phyloP scores from a whole-genome alignment of 345 rosid species.

The Capsella bursapastoris region DNA sequence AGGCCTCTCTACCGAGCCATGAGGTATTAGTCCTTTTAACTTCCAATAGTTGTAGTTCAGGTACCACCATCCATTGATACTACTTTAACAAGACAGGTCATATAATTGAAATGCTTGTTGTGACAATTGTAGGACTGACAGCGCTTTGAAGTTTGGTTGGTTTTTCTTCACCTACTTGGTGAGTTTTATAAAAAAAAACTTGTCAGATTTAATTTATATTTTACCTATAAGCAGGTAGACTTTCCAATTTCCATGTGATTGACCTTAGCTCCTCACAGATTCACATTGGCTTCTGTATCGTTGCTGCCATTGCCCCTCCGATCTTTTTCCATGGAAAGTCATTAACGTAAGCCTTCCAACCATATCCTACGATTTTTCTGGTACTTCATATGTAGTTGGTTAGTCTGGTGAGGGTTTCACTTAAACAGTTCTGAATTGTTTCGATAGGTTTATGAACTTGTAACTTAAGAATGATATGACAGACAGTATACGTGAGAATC shows the following conservation, averaged over 20 bases:
- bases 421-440: constrained; percentile 9
- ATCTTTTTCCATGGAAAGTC: constrained; percentile 94
- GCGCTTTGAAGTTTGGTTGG: constrained; percentile 94
- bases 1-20: constrained; percentile 97
- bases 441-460: no score
- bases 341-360: constrained; percentile 74
- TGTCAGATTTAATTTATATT: neutral
- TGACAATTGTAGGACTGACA: constrained; percentile 82
- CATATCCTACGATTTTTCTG: neutral
- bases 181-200: constrained; percentile 40
- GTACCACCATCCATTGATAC: neutral
- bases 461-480: neutral
- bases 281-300: constrained; percentile 88
- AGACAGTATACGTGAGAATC: neutral
- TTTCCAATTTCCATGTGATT: constrained; percentile 15
- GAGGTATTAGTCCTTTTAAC: constrained; percentile 53
- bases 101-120: constrained; percentile 24
- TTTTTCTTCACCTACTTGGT: constrained; percentile 97
- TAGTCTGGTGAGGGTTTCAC: constrained; percentile 7
- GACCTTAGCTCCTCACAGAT: constrained; percentile 55
- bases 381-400: constrained; percentile 17
- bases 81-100: neutral
- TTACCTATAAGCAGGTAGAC: neutral
- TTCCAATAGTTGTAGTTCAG: neutral
- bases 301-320: constrained; percentile 99